Conservation (phyloP, 352 stramenopile genomes). For the Phytophthora macrochlamydospora region DNA sequence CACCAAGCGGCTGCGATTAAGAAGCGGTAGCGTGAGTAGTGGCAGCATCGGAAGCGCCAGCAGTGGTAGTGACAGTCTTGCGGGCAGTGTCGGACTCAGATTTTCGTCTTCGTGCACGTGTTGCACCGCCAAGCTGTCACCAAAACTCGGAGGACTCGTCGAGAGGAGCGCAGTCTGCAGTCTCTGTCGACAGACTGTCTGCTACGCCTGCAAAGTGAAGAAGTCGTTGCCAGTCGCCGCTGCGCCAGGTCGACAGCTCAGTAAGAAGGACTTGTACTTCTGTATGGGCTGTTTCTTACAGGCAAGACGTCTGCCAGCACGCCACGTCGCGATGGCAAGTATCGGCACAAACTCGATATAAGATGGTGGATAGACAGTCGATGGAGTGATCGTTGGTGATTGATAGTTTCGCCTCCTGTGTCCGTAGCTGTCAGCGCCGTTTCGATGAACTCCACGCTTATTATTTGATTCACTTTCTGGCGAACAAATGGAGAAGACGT, state of each 20-base stretch:
- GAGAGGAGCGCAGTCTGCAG: slow-evolving; percentile 22
- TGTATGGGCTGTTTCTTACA: slow-evolving; percentile 44
- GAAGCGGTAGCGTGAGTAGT: no score
- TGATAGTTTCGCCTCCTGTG: no score
- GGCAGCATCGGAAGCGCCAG: no score
- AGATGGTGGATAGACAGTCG: no score
- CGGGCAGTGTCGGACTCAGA: no score
- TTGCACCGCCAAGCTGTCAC: slow-evolving; percentile 34
- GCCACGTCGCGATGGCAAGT: slow-evolving; percentile 22
- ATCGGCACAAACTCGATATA: no score
- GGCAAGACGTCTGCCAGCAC: slow-evolving; percentile 24
- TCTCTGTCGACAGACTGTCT: slow-evolving; percentile 28
- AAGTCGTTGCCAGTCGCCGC: slow-evolving; percentile 43
- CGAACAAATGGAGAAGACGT: not conserved
- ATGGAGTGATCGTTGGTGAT: no score
- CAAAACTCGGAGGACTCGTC: slow-evolving; percentile 19
- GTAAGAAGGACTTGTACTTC: slow-evolving; percentile 34
- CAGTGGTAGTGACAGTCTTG: no score
- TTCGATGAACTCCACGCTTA: not conserved
- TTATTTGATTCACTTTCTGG: not conserved
- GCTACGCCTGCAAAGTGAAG: slow-evolving; percentile 45
- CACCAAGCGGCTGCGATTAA: not conserved
- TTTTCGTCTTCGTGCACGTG: slow-evolving; percentile 22
- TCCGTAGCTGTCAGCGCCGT: no score
- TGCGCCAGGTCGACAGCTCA: slow-evolving; percentile 25